These are phyloP conservation scores for Glycyrrhiza uralensis DNA, from an alignment of 306 rosid species.

Conservation along the genomic window DNA sequence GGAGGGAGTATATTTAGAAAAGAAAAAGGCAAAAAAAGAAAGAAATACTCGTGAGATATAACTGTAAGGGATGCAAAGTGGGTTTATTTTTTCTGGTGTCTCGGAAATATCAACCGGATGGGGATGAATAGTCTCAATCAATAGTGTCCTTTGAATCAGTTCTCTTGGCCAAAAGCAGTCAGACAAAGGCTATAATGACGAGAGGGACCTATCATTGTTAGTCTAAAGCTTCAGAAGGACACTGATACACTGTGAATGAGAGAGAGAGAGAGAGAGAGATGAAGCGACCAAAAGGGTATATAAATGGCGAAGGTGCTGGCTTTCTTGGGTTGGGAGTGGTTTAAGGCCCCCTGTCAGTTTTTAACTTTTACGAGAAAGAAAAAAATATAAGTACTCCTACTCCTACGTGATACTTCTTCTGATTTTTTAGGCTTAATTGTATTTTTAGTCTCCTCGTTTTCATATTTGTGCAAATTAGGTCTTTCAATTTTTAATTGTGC, in stretches of 20 bases:
- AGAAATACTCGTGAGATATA: too few relatives aligned
- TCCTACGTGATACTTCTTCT: not conserved
- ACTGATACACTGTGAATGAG: slow-evolving; percentile 10
- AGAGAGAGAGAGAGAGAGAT: not conserved
- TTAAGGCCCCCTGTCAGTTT: slow-evolving; percentile 20
- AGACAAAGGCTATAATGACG: slow-evolving; percentile 84
- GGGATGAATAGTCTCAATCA: slow-evolving; percentile 85
- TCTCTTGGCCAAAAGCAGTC: slow-evolving; percentile 82
- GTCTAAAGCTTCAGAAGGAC: slow-evolving; percentile 46
- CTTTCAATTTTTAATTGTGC: too few relatives aligned
- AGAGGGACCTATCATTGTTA: slow-evolving; percentile 74
- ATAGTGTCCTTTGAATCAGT: slow-evolving; percentile 95
- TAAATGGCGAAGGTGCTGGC: slow-evolving; percentile 11
- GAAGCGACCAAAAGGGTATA: slow-evolving; percentile 27
- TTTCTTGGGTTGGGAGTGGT: slow-evolving; percentile 18
- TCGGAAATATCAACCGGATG: slow-evolving; percentile 60
- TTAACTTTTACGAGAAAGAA: slow-evolving; percentile 15
- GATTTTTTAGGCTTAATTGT: too few relatives aligned
- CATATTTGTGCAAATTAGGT: too few relatives aligned
- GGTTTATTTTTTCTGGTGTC: slow-evolving; percentile 31
- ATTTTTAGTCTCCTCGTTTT: too few relatives aligned
- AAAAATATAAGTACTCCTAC: too few relatives aligned
- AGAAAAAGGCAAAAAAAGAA: not conserved
- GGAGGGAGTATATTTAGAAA: too few relatives aligned
- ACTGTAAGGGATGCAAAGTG: slow-evolving; percentile 3